A percentile compares a stretch with the other conserved stretches of the same genome.
Conservation (phyloP, 2,329 filamentous ascomycete genomes). For the Stagonosporopsis chrysanthemi region DNA sequence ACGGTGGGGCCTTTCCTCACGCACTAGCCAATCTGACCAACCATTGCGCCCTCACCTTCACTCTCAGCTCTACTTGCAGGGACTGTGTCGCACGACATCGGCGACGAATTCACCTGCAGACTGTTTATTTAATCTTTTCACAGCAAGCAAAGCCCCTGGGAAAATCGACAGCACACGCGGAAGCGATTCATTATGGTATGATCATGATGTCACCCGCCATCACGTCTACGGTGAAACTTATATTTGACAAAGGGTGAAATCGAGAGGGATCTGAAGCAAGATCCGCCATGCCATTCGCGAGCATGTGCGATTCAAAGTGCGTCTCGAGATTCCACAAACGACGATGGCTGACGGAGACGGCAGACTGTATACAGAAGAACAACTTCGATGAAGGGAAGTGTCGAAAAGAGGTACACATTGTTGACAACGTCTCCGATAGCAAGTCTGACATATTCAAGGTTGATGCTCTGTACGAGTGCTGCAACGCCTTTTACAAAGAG, state of each 20-base stretch:
- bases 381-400: slow-evolving; percentile 88
- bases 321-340: background rate
- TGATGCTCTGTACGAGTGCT: slow-evolving; percentile 91
- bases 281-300: slow-evolving; percentile 84
- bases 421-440: too few species aligned
- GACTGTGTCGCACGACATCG: background rate
- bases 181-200: slow-evolving; percentile 34
- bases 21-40: slow-evolving; percentile 30
- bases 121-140: background rate
- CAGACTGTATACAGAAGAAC: slow-evolving; percentile 85
- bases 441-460: slow-evolving; percentile 60
- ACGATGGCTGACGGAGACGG: background rate
- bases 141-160: too few species aligned
- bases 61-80: slow-evolving; percentile 1
- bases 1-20: slow-evolving; percentile 37
- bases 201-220: slow-evolving; percentile 35
- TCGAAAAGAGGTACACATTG: slow-evolving; percentile 58
- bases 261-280: slow-evolving; percentile 74
- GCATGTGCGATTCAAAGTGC: slow-evolving; percentile 91
- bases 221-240: background rate
- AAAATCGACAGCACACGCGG: too few species aligned
- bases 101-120: background rate
- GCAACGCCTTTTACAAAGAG: slow-evolving; percentile 82
- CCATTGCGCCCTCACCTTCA: slow-evolving; percentile 17
- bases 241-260: slow-evolving; percentile 53